Percentiles rank a stretch among this genome's conserved stretches.
phyloP scores from a whole-genome alignment of 495 filamentous ascomycete genomes.

The Talaromyces adpressus region DNA sequence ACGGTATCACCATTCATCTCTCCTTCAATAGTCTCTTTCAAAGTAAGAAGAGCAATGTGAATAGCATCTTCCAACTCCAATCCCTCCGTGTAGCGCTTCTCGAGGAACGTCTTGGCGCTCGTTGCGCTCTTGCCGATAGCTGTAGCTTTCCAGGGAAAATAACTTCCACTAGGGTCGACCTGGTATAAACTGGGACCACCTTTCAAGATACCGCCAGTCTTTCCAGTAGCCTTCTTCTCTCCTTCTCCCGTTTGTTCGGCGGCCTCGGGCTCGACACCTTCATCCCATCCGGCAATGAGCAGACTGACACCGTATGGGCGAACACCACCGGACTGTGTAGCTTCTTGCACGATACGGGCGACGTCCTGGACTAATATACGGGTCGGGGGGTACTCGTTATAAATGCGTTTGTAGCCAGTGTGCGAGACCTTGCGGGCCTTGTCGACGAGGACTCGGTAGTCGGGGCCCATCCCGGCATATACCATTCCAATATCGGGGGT shows the following conservation, averaged over 20 bases:
- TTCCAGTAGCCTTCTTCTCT: constrained; percentile 62
- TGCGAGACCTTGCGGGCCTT: constrained; percentile 98
- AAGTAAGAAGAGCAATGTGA: constrained; percentile 92
- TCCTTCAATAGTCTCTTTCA: constrained; percentile 98
- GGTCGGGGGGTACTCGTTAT: constrained; percentile 99
- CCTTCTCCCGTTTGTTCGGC: constrained; percentile 48
- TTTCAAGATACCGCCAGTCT: constrained; percentile 93
- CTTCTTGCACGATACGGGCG: constrained; percentile 96
- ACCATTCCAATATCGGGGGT: constrained; percentile 99
- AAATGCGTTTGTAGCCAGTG: constrained; percentile 98
- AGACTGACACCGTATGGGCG: constrained; percentile 96
- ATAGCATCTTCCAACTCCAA: constrained; percentile 97
- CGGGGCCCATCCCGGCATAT: constrained; percentile 97
- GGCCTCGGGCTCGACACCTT: constrained; percentile 79
- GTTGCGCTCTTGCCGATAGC: constrained; percentile 98
- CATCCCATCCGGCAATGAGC: constrained; percentile 96
- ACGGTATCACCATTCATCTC: constrained; percentile 99
- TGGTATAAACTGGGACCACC: constrained; percentile 97
- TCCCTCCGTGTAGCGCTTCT: constrained; percentile 97
- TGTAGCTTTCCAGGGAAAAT: constrained; percentile 99
- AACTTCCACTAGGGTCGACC: constrained; percentile 92
- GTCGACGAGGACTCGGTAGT: constrained; percentile 96
- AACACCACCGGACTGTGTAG: constrained; percentile 95
- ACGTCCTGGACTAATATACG: constrained; percentile 98
- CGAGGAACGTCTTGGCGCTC: constrained; percentile 95